phyloP scores from a whole-genome alignment of 331 rosid genomes.

The Malus hybrid region DNA sequence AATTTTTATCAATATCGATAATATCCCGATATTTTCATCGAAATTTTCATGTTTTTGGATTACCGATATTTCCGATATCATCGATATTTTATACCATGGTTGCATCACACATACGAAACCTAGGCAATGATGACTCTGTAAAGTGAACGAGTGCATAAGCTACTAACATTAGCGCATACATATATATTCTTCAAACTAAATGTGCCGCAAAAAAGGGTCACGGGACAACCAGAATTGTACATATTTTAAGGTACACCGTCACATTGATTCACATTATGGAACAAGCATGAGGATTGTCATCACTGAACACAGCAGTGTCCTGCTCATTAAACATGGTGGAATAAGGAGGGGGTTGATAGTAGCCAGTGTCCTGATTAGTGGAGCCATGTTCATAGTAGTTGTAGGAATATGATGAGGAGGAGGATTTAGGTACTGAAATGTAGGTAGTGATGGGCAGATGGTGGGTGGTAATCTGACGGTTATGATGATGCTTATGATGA shows the following conservation, averaged over 20 bases:
- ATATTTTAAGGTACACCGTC: background rate
- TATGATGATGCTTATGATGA: background rate
- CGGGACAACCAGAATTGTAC: background rate
- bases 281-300: constrained; percentile 71
- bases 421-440: background rate
- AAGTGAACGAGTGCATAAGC: background rate
- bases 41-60: too few relatives aligned
- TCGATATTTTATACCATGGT: too few relatives aligned
- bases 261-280: constrained; percentile 41
- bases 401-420: constrained; percentile 27
- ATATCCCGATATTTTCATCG: too few relatives aligned
- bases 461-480: background rate
- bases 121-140: too few relatives aligned
- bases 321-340: constrained; percentile 30
- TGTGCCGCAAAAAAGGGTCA: background rate
- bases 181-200: background rate
- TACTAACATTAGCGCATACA: background rate
- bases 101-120: too few relatives aligned
- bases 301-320: constrained; percentile 46
- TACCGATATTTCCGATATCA: too few relatives aligned
- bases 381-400: constrained; percentile 35
- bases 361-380: constrained; percentile 23
- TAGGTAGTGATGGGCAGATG: constrained; percentile 6
- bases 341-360: constrained; percentile 31
- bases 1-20: too few relatives aligned